A percentile compares a stretch with the other conserved stretches of the same genome.
phyloP scores from a whole-genome alignment of 2,329 filamentous ascomycete species.

The Phoma sp. region DNA sequence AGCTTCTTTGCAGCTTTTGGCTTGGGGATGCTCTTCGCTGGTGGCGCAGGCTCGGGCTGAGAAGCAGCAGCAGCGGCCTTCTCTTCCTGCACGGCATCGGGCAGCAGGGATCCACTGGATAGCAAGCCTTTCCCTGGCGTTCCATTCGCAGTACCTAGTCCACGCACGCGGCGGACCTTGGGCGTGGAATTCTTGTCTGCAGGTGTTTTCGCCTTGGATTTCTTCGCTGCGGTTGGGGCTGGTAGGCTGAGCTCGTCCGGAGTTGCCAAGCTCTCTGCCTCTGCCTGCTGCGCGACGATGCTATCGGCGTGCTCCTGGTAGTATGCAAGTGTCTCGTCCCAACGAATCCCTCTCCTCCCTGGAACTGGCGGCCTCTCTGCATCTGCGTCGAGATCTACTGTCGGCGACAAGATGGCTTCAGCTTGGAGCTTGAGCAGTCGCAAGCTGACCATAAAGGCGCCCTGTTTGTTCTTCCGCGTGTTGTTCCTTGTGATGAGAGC shows the following conservation, averaged over 20 bases:
- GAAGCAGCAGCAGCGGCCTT: conserved; percentile 13
- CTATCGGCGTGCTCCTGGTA: conserved; percentile 50
- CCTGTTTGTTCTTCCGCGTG: conserved; percentile 58
- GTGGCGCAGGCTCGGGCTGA: neutral
- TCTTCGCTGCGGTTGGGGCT: conserved; percentile 27
- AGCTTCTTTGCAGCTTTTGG: conserved; percentile 25
- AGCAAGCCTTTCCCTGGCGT: conserved; percentile 47
- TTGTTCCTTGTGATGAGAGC: conserved; percentile 54
- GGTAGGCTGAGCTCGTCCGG: conserved; percentile 41
- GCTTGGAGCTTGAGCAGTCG: conserved; percentile 51
- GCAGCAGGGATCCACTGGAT: conserved; percentile 36
- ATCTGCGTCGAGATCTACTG: conserved; percentile 12
- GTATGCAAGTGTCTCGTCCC: conserved; percentile 55
- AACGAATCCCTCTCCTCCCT: conserved; percentile 48
- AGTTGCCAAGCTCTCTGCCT: conserved; percentile 39
- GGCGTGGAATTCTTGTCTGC: conserved; percentile 40
- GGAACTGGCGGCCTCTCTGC: conserved; percentile 19
- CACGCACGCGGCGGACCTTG: conserved; percentile 38
- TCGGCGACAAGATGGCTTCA: conserved; percentile 31
- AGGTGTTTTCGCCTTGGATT: conserved; percentile 24
- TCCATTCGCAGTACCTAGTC: conserved; percentile 45
- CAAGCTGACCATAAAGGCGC: conserved; percentile 51
- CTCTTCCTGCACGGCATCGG: conserved; percentile 34
- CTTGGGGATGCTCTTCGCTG: conserved; percentile 23
- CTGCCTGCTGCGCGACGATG: conserved; percentile 31